Evolutionary conservation across 805 yeast species (phyloP).

Genomic region (Pichia membranifaciens): DNA sequence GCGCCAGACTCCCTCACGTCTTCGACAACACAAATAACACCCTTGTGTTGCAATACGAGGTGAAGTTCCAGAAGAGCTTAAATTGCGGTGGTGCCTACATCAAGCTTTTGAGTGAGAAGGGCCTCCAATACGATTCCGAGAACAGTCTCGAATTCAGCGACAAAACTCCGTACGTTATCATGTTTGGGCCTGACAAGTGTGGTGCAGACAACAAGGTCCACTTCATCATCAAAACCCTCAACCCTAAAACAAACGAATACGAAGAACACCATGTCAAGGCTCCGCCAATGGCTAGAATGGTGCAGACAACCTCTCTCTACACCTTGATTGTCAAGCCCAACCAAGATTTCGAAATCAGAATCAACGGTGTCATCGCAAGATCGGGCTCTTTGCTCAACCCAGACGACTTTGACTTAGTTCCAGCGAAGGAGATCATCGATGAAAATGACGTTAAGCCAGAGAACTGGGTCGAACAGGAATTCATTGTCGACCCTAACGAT

Average conservation of each 20-base stretch:
- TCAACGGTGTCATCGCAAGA: conserved; percentile 68
- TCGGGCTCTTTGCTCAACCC: conserved; percentile 63
- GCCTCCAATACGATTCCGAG: conserved; percentile 26
- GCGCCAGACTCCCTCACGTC: conserved; percentile 50
- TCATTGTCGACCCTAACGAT: conserved; percentile 63
- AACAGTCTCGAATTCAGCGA: conserved; percentile 43
- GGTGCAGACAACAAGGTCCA: conserved; percentile 77
- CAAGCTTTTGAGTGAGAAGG: conserved; percentile 54
- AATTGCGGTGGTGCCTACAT: conserved; percentile 88
- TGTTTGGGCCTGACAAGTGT: conserved; percentile 95
- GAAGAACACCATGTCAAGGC: conserved; percentile 63
- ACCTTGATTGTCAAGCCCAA: conserved; percentile 65
- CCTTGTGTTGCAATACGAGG: conserved; percentile 84
- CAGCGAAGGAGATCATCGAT: conserved; percentile 60
- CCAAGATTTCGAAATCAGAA: conserved; percentile 71
- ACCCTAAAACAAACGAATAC: conserved; percentile 46
- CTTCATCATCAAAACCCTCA: conserved; percentile 58
- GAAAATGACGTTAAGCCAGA: conserved; percentile 57
- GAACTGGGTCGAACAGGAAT: conserved; percentile 72
- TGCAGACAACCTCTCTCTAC: conserved; percentile 59
- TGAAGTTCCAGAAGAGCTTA: conserved; percentile 72
- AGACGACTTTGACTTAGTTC: conserved; percentile 51
- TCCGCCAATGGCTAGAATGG: conserved; percentile 59
- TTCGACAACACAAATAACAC: conserved; percentile 58
- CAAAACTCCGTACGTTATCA: conserved; percentile 70